A percentile compares a stretch with the other conserved stretches of the same genome.
Conservation (phyloP, 345 rosid species). For the Dipteronia dyeriana region DNA sequence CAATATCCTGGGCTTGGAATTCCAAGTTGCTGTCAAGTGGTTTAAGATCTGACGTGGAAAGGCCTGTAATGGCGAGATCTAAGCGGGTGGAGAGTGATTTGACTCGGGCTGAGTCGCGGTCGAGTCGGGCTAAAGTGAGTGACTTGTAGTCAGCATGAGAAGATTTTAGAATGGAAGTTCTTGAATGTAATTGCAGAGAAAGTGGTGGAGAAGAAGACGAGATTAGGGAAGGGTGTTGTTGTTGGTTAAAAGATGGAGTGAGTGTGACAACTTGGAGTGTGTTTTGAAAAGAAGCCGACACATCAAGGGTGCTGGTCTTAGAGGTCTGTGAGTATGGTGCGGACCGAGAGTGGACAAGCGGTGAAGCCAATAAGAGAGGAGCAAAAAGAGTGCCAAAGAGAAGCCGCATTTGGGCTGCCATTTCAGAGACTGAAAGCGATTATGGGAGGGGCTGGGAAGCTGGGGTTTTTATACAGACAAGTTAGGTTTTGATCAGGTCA, state of each 20-base stretch:
- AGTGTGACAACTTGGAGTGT: constrained; percentile 28
- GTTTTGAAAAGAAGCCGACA: constrained; percentile 40
- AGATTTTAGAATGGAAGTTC: constrained; percentile 41
- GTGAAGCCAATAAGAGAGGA: not conserved
- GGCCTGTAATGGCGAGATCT: constrained; percentile 49
- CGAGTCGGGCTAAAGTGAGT: constrained; percentile 56
- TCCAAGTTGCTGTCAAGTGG: constrained; percentile 30
- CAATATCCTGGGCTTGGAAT: constrained; percentile 38
- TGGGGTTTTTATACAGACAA: not conserved
- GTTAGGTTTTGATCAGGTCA: not conserved
- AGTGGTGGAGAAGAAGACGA: constrained; percentile 27
- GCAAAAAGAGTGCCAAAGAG: constrained; percentile 8
- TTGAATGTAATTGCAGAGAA: constrained; percentile 51
- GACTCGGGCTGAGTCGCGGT: constrained; percentile 75
- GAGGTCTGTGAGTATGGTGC: constrained; percentile 20
- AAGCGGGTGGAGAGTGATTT: constrained; percentile 49
- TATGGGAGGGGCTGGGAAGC: not conserved
- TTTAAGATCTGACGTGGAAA: constrained; percentile 53
- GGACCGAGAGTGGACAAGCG: constrained; percentile 16
- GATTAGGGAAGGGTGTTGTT: not conserved
- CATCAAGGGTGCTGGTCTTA: constrained; percentile 38
- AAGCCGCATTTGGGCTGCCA: not conserved
- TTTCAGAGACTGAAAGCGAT: not conserved
- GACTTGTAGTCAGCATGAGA: constrained; percentile 61
- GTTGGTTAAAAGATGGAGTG: constrained; percentile 13